Evolutionary conservation across 169 alveolate genomes (phyloP).

Genomic region (Cystoisospora suis): DNA sequence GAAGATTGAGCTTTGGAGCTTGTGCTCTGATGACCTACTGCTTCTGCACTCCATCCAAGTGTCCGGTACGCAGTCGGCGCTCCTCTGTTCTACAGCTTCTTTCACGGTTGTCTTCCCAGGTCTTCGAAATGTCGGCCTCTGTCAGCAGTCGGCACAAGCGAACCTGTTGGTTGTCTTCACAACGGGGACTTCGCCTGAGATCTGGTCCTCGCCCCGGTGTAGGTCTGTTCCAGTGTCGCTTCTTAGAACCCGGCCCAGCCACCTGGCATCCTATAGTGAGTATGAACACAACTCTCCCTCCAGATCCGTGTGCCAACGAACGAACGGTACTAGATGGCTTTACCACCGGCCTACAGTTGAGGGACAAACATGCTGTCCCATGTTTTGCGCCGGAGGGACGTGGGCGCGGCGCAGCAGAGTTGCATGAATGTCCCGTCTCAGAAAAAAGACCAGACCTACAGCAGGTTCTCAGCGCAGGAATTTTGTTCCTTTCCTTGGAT

Average conservation of each 20-base stretch:
- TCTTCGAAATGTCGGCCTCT: slow-evolving; percentile 61
- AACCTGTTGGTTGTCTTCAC: slow-evolving; percentile 54
- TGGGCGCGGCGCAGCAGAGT: slow-evolving; percentile 46
- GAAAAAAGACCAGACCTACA: background rate
- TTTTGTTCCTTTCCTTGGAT: slow-evolving; percentile 42
- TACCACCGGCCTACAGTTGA: slow-evolving; percentile 12
- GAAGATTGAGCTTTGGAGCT: slow-evolving; percentile 52
- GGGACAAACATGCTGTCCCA: slow-evolving; percentile 4
- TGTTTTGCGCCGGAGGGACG: slow-evolving; percentile 4
- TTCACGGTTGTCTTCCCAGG: background rate
- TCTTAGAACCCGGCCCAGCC: too few relatives aligned
- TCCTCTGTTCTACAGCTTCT: background rate
- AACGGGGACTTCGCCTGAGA: too few relatives aligned
- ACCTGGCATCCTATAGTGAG: too few relatives aligned
- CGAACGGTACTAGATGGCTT: slow-evolving; percentile 26
- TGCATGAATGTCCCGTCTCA: slow-evolving; percentile 42
- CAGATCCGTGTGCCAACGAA: too few relatives aligned
- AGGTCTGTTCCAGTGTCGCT: too few relatives aligned
- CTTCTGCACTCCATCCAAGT: slow-evolving; percentile 38
- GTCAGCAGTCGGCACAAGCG: slow-evolving; percentile 58
- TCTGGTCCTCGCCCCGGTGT: too few relatives aligned
- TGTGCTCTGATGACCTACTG: slow-evolving; percentile 42
- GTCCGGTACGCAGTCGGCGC: slow-evolving; percentile 5
- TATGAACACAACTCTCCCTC: too few relatives aligned
- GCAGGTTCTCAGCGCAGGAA: slow-evolving; percentile 11